Evolutionary conservation across 31 red algal genomes (phyloP).

Genomic region (Odonthalia washingtoniensis): DNA sequence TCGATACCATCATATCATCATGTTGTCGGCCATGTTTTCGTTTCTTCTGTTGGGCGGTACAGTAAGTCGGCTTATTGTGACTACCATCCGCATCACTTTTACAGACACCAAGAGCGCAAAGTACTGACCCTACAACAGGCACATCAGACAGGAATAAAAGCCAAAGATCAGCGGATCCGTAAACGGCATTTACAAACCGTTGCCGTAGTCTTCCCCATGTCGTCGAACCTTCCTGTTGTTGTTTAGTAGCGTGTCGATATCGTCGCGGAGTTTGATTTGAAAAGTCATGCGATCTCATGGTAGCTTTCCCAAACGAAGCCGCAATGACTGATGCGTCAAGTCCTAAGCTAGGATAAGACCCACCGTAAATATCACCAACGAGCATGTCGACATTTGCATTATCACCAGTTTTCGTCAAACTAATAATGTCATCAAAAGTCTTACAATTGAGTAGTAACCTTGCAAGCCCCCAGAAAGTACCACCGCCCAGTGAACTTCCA

Average conservation of each 20-base stretch:
- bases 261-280: constrained; percentile 24
- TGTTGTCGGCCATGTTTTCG: too few relatives aligned
- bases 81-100: constrained; percentile 36
- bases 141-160: constrained; percentile 55
- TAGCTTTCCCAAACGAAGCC: constrained; percentile 96
- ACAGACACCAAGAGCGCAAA: constrained; percentile 40
- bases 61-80: constrained; percentile 9
- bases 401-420: constrained; percentile 82
- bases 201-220: constrained; percentile 28
- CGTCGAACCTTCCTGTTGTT: not conserved
- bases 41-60: constrained; percentile 11
- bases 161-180: constrained; percentile 70
- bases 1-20: constrained; percentile 46
- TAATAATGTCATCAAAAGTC: constrained; percentile 95
- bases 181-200: constrained; percentile 61
- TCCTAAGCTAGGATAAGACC: constrained; percentile 73
- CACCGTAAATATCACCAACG: constrained; percentile 98
- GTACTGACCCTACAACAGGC: constrained; percentile 54
- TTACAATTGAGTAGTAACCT: constrained; percentile 90
- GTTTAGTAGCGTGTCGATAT: too few relatives aligned
- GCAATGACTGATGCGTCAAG: constrained; percentile 88
- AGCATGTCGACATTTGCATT: constrained; percentile 97
- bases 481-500: constrained; percentile 92
- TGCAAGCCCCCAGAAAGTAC: constrained; percentile 97
- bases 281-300: constrained; percentile 64